Conservation (phyloP, 768 basidiomycete genomes). For the Chalciporus piperatus region DNA sequence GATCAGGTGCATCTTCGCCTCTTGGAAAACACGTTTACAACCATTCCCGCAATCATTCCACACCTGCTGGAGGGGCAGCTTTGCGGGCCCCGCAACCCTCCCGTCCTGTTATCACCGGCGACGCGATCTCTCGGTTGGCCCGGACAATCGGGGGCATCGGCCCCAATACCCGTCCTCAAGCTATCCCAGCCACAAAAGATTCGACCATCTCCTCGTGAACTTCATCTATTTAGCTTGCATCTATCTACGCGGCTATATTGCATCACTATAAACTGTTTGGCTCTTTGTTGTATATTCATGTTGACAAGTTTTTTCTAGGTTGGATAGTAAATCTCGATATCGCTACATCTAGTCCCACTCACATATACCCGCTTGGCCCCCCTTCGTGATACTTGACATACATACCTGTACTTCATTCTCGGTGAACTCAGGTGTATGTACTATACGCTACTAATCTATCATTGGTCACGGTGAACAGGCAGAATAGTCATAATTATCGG, state of each 20-base stretch:
- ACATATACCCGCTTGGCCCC: slow-evolving; percentile 24
- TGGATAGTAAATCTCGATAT: slow-evolving; percentile 17
- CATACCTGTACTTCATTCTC: slow-evolving; percentile 19
- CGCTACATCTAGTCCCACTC: slow-evolving; percentile 12
- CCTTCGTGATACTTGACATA: slow-evolving; percentile 9
- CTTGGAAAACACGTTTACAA: slow-evolving; percentile 35
- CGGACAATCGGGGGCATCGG: slow-evolving; percentile 52
- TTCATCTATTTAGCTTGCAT: slow-evolving; percentile 2
- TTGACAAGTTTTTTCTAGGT: slow-evolving; percentile 6
- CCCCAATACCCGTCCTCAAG: slow-evolving; percentile 22
- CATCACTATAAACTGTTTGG: slow-evolving; percentile 10
- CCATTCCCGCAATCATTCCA: slow-evolving; percentile 61
- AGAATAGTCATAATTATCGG: not conserved
- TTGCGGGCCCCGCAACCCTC: slow-evolving; percentile 43
- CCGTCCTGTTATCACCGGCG: slow-evolving; percentile 72
- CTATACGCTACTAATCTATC: slow-evolving; percentile 17
- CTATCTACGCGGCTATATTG: slow-evolving; percentile 10
- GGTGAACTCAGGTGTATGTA: slow-evolving; percentile 16
- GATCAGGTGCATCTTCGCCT: slow-evolving; percentile 46
- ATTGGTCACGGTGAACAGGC: slow-evolving; percentile 8
- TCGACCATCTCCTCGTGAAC: slow-evolving; percentile 25
- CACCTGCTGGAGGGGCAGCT: slow-evolving; percentile 40
- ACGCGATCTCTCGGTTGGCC: slow-evolving; percentile 65
- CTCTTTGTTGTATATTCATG: slow-evolving; percentile 12
- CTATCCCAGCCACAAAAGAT: slow-evolving; percentile 26